Base-by-base conservation (phyloP, 106 monocot species). In the Allium cepa region DNA sequence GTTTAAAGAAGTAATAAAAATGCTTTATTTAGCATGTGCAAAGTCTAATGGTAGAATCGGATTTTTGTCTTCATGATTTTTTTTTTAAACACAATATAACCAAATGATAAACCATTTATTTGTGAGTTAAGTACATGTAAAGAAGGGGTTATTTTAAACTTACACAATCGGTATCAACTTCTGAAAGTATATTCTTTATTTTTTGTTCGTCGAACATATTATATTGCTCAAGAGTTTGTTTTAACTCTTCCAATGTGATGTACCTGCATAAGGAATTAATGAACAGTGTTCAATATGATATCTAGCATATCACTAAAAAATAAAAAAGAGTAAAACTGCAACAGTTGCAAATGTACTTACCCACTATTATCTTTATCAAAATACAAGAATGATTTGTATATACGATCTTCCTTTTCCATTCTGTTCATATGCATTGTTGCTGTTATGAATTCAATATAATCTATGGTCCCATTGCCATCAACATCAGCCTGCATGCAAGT, bases 351-450 rank as follows among this genome's bases (percentile, higher is more conserved):
- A 36, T 1, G 36, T 36, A 48, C 49, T 67, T 81, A 94, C 87
- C 94, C 94, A 75, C 90, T 94, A 15, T 72, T 77, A 68, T 94
- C 94, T 62, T 78, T 75, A 59, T 93, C 93, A 72, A 93, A 93
- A 75, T 89, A 89, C 58, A 83, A 79, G 65, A 93, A 93, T 63
- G 89, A 88, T 72, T 83, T 86, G 67, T 78, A 79, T 45, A 93
- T 66, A 69, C 79, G 83, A 64, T 88, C 76, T 66, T 93, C 93
- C 57, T 71, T 86, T 59, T 93, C 89, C 74, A 93, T 75, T 84
- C 84, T 83, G 57, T 89, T 88, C 79, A 75, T 77, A 71, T 93
- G 83, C 86, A 93, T 88, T 46, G 88, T 93, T 17, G 89, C 89
- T 60, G 89, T 68, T 79, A 89, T 78, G 56, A 89, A 93, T 63